Conservation (phyloP, 2,329 filamentous ascomycete species). For the Passalora sequoiae region DNA sequence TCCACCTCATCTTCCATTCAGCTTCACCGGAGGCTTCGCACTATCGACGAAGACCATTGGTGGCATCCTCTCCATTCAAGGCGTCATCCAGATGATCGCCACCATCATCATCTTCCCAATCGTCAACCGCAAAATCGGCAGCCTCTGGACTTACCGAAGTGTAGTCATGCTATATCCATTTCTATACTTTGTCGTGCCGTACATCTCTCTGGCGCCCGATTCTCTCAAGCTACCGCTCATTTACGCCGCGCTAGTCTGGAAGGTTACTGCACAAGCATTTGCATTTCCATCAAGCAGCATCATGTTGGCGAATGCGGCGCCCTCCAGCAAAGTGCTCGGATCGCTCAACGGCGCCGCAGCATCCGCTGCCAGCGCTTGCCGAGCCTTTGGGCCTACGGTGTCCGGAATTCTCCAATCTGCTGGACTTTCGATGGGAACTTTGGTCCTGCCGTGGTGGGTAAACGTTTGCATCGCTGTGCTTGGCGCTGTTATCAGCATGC, state of each 20-base stretch:
- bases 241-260: slow-evolving; percentile 75
- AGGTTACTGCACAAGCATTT: slow-evolving; percentile 86
- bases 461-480: slow-evolving; percentile 69
- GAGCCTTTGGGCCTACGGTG: slow-evolving; percentile 81
- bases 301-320: slow-evolving; percentile 80
- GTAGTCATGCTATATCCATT: slow-evolving; percentile 78
- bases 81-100: slow-evolving; percentile 80
- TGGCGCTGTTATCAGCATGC: slow-evolving; percentile 69
- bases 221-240: slow-evolving; percentile 67
- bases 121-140: slow-evolving; percentile 68
- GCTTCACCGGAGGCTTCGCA: slow-evolving; percentile 81
- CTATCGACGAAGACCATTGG: slow-evolving; percentile 80
- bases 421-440: slow-evolving; percentile 74
- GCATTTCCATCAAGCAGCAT: slow-evolving; percentile 88
- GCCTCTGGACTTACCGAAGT: slow-evolving; percentile 74
- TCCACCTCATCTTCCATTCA: slow-evolving; percentile 67
- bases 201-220: slow-evolving; percentile 76
- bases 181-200: slow-evolving; percentile 82
- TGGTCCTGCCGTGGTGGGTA: slow-evolving; percentile 90
- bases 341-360: slow-evolving; percentile 90
- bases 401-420: slow-evolving; percentile 79
- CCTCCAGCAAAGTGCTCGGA: slow-evolving; percentile 76
- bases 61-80: slow-evolving; percentile 81
- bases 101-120: slow-evolving; percentile 80
- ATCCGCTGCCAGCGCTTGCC: slow-evolving; percentile 81